Percentiles rank a stretch among this genome's conserved stretches.
Conservation (phyloP, 1,284 basidiomycete genomes). For the Apiotrichum gracile region DNA sequence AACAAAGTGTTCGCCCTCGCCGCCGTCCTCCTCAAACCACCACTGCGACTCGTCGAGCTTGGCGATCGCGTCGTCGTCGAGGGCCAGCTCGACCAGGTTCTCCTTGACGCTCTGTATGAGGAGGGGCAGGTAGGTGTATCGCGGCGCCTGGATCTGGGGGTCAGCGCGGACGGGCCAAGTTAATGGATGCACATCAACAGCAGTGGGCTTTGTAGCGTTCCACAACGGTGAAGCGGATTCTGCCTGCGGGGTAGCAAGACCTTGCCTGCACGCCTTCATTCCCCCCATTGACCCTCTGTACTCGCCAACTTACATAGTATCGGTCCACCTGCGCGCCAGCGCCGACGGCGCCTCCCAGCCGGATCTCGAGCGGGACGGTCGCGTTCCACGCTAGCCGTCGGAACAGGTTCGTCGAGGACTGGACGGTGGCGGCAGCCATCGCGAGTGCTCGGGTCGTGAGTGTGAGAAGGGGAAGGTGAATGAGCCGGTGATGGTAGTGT, state of each 20-base stretch:
- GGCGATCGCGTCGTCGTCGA: conserved; percentile 70
- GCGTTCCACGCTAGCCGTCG: conserved; percentile 44
- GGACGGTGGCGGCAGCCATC: conserved; percentile 17
- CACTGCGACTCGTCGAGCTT: conserved; percentile 63
- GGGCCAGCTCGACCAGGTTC: conserved; percentile 80
- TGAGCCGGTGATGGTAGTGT: not conserved
- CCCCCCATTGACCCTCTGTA: not conserved
- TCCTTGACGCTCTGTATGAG: conserved; percentile 75
- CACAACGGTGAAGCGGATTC: too few species aligned
- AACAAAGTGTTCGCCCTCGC: conserved; percentile 49
- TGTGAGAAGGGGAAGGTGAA: not conserved
- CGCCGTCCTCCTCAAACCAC: conserved; percentile 78
- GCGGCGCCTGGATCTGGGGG: conserved; percentile 59
- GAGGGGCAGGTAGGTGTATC: conserved; percentile 85
- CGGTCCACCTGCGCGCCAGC: conserved; percentile 27
- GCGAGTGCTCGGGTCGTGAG: not conserved
- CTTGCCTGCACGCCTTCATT: too few species aligned
- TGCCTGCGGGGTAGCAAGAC: too few species aligned
- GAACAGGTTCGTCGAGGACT: conserved; percentile 41
- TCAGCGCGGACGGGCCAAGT: not conserved
- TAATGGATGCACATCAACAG: too few species aligned
- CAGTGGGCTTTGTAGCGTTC: too few species aligned
- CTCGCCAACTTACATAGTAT: conserved; percentile 44
- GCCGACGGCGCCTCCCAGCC: conserved; percentile 32
- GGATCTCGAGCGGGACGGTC: conserved; percentile 35